Evolutionary conservation across 148 eudicot species (phyloP).

Genomic region (Chenopodium suecicum): DNA sequence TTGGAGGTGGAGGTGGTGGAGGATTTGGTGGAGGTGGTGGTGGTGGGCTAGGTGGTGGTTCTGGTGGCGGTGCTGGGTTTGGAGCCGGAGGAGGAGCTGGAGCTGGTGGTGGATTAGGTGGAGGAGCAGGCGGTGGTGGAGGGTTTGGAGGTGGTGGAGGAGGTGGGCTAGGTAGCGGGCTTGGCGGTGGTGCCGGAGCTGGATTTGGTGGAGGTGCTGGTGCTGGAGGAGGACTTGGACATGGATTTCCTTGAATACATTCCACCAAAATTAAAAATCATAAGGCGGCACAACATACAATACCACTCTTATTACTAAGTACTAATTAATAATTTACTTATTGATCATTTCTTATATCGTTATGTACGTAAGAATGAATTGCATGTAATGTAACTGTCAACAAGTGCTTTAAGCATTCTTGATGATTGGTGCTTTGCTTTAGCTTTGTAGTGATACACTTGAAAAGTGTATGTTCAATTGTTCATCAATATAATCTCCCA

Average conservation of each 20-base stretch:
- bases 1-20: slow-evolving; percentile 17
- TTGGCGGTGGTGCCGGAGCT: slow-evolving; percentile 10
- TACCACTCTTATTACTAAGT: not conserved
- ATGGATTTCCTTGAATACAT: not conserved
- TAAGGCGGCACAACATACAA: not conserved
- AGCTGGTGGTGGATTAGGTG: slow-evolving; percentile 5
- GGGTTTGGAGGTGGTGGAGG: slow-evolving; percentile 14
- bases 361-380: too few relatives aligned
- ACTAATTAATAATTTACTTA: too few relatives aligned
- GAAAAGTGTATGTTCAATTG: too few relatives aligned
- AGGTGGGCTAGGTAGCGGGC: slow-evolving; percentile 14
- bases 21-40: slow-evolving; percentile 18
- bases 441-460: too few relatives aligned
- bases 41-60: slow-evolving; percentile 7
- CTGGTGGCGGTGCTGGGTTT: slow-evolving; percentile 10
- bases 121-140: slow-evolving; percentile 19
- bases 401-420: too few relatives aligned
- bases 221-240: slow-evolving; percentile 3
- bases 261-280: not conserved
- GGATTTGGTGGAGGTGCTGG: slow-evolving; percentile 5
- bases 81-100: slow-evolving; percentile 2
- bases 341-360: too few relatives aligned
- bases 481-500: too few relatives aligned
- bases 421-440: too few relatives aligned
- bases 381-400: too few relatives aligned